A percentile compares a stretch with the other conserved stretches of the same genome.
phyloP scores from a whole-genome alignment of 176 grass and related monocot species.

The Juncus inflexus region DNA sequence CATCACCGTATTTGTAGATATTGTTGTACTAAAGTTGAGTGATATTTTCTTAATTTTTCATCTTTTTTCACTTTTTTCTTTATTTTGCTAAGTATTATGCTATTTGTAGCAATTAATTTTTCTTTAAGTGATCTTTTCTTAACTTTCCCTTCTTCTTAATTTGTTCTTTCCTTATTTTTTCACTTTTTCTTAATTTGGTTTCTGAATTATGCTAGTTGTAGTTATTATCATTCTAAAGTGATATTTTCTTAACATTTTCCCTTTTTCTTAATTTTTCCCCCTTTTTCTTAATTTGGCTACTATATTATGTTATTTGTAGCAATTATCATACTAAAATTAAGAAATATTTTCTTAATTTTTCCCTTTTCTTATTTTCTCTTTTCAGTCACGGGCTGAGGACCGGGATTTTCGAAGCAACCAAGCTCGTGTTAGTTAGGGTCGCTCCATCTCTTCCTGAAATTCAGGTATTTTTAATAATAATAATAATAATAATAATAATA shows the following conservation, averaged over 20 bases:
- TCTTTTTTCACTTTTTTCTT: slow-evolving; percentile 7
- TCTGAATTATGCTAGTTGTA: too few relatives aligned
- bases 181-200: too few relatives aligned
- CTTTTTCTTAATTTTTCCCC: too few relatives aligned
- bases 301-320: too few relatives aligned
- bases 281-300: too few relatives aligned
- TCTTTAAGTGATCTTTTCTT: neutral
- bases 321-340: neutral
- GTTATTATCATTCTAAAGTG: too few relatives aligned
- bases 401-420: slow-evolving; percentile 98
- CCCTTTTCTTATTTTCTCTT: neutral
- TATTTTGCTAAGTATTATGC: neutral
- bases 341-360: neutral
- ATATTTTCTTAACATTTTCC: too few relatives aligned
- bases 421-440: slow-evolving; percentile 70
- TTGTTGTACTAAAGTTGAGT: neutral
- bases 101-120: neutral
- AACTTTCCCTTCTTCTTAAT: too few relatives aligned
- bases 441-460: slow-evolving; percentile 85
- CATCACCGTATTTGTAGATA: too few relatives aligned
- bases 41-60: neutral
- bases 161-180: too few relatives aligned
- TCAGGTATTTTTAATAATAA: slow-evolving; percentile 47
- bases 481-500: too few relatives aligned
- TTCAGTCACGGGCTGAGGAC: slow-evolving; percentile 95